These are phyloP conservation scores for Phlegmacium glaucopus DNA, from an alignment of 768 basidiomycete species.

Conservation along the genomic window DNA sequence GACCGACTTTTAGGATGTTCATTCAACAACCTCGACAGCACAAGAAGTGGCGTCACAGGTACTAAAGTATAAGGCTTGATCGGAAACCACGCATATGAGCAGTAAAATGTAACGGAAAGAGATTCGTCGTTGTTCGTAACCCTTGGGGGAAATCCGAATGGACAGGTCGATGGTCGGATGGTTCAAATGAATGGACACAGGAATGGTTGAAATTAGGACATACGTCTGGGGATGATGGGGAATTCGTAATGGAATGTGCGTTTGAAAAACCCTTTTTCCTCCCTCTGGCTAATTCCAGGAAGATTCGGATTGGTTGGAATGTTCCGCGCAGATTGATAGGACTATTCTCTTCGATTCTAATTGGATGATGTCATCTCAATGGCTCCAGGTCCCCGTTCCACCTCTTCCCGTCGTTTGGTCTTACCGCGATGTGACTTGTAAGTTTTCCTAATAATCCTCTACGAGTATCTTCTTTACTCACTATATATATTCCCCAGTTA, in stretches of 20 bases:
- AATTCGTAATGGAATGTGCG: conserved; percentile 50
- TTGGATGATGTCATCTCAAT: conserved; percentile 47
- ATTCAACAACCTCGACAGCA: conserved; percentile 33
- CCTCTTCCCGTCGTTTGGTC: conserved; percentile 47
- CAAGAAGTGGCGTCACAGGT: conserved; percentile 27
- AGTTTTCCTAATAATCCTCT: too few relatives aligned
- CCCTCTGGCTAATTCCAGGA: too few relatives aligned
- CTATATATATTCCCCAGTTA: too few relatives aligned
- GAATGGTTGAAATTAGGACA: conserved; percentile 45
- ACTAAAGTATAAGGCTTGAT: too few relatives aligned
- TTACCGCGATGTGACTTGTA: conserved; percentile 53
- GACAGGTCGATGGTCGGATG: conserved; percentile 49
- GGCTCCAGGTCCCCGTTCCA: conserved; percentile 43
- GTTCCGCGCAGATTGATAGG: conserved; percentile 41
- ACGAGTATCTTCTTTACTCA: too few relatives aligned
- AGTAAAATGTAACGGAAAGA: conserved; percentile 39
- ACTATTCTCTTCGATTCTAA: conserved; percentile 43
- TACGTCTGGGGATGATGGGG: conserved; percentile 44
- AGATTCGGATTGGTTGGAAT: conserved; percentile 41
- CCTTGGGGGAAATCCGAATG: conserved; percentile 49
- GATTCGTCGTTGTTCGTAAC: conserved; percentile 49
- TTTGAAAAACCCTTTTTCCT: too few relatives aligned
- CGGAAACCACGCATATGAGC: conserved; percentile 45
- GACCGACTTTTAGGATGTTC: conserved; percentile 54
- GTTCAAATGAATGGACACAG: conserved; percentile 46